Evolutionary conservation across 176 grass and related monocot genomes (phyloP).

Genomic region (Alopecurus myosuroides): DNA sequence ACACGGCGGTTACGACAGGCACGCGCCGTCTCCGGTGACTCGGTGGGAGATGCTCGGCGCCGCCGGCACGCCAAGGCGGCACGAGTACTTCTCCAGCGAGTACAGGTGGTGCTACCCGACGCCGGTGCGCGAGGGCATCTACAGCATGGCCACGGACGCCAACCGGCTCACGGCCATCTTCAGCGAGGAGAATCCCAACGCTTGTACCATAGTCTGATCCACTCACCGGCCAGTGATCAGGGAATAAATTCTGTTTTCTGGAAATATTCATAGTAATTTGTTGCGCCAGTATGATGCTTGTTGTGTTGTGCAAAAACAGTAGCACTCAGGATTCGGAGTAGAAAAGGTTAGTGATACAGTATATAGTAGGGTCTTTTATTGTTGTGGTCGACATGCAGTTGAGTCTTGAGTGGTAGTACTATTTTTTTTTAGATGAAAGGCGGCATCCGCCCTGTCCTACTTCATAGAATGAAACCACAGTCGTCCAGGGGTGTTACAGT

Average conservation of each 20-base stretch:
- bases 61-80: slow-evolving; percentile 23
- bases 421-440: too few relatives aligned
- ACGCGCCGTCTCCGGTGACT: slow-evolving; percentile 57
- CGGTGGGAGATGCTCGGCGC: slow-evolving; percentile 43
- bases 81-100: slow-evolving; percentile 76
- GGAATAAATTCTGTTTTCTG: slow-evolving; percentile 1
- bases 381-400: background rate
- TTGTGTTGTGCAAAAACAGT: background rate
- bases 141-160: slow-evolving; percentile 67
- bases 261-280: background rate
- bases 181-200: slow-evolving; percentile 98
- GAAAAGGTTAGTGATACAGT: background rate
- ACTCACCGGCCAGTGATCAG: background rate
- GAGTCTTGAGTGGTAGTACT: background rate
- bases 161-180: slow-evolving; percentile 76
- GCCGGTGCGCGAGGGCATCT: slow-evolving; percentile 84
- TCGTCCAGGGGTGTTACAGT: too few relatives aligned
- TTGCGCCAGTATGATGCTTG: background rate
- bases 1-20: slow-evolving; percentile 28
- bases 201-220: slow-evolving; percentile 65
- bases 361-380: background rate
- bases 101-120: slow-evolving; percentile 81
- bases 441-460: too few relatives aligned
- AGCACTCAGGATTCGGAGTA: too few relatives aligned
- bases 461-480: too few relatives aligned